Evolutionary conservation across 352 stramenopile genomes (phyloP).

Genomic region (Phytophthora sp.): DNA sequence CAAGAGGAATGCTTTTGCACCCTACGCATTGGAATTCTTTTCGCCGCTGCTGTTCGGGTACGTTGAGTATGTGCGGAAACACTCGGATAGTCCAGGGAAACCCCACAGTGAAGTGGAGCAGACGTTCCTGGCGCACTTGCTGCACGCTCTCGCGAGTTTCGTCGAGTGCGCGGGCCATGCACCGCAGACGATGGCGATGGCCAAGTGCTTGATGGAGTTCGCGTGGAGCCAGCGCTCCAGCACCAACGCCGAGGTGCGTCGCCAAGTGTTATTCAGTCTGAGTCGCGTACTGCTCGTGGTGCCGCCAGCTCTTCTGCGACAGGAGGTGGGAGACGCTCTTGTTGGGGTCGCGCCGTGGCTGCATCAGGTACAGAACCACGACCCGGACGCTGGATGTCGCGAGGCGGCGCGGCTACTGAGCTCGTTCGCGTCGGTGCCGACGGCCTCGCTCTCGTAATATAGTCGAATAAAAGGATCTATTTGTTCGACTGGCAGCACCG

Average conservation of each 20-base stretch:
- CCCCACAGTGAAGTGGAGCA: slow-evolving; percentile 62
- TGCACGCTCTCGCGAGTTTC: slow-evolving; percentile 70
- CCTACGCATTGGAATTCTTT: slow-evolving; percentile 72
- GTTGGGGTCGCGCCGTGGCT: slow-evolving; percentile 63
- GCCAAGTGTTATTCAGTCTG: slow-evolving; percentile 75
- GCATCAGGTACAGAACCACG: slow-evolving; percentile 43
- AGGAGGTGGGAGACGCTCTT: slow-evolving; percentile 59
- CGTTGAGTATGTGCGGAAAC: slow-evolving; percentile 54
- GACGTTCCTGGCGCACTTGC: slow-evolving; percentile 71
- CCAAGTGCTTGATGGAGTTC: slow-evolving; percentile 74
- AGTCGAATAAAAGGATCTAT: not conserved
- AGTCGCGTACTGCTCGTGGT: slow-evolving; percentile 75
- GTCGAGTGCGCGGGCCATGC: slow-evolving; percentile 73
- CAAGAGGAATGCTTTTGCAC: slow-evolving; percentile 71
- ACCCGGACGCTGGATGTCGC: slow-evolving; percentile 73
- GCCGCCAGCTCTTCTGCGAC: slow-evolving; percentile 56
- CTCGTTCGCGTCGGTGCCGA: slow-evolving; percentile 47
- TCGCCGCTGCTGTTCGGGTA: slow-evolving; percentile 80
- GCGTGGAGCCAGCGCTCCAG: slow-evolving; percentile 62
- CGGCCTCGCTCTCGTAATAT: slow-evolving; percentile 35
- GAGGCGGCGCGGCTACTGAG: slow-evolving; percentile 65
- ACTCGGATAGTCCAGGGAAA: slow-evolving; percentile 31
- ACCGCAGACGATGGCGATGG: slow-evolving; percentile 66
- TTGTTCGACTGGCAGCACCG: no score
- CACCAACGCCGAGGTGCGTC: slow-evolving; percentile 57